Conservation (phyloP, 2,329 filamentous ascomycete species). For the Neopestalotiopsis clavispora region DNA sequence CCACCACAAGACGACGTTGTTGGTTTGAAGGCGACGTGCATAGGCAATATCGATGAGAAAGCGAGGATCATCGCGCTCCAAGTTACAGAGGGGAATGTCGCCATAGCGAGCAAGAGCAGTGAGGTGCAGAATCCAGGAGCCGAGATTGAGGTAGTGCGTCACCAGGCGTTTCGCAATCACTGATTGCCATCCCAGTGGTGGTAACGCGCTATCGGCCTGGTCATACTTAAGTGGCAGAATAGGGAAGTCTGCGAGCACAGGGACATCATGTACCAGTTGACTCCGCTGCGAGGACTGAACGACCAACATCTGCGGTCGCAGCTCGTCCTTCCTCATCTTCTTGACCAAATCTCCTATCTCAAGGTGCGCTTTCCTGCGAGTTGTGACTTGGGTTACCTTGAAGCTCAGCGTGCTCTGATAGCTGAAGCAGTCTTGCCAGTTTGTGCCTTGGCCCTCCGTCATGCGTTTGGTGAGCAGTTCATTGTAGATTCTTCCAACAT, state of each 20-base stretch:
- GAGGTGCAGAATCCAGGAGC: conserved; percentile 88
- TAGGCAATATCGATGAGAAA: conserved; percentile 97
- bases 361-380: conserved; percentile 84
- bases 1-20: conserved; percentile 97
- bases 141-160: conserved; percentile 89
- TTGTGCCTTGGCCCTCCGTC: conserved; percentile 69
- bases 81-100: conserved; percentile 91
- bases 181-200: conserved; percentile 90
- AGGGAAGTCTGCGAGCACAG: conserved; percentile 82
- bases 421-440: conserved; percentile 80
- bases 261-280: conserved; percentile 82
- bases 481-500: conserved; percentile 84
- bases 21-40: conserved; percentile 85
- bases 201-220: conserved; percentile 81
- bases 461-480: conserved; percentile 73
- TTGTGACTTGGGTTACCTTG: conserved; percentile 86
- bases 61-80: conserved; percentile 91
- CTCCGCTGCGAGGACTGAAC: conserved; percentile 88
- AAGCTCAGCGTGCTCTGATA: conserved; percentile 89
- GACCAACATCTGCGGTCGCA: conserved; percentile 79
- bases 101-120: conserved; percentile 89
- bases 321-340: conserved; percentile 86
- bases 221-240: conserved; percentile 82
- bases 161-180: conserved; percentile 87
- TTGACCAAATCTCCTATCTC: conserved; percentile 89